Conservation (phyloP, 352 stramenopile species). For the Globisporangium okanoganense region DNA sequence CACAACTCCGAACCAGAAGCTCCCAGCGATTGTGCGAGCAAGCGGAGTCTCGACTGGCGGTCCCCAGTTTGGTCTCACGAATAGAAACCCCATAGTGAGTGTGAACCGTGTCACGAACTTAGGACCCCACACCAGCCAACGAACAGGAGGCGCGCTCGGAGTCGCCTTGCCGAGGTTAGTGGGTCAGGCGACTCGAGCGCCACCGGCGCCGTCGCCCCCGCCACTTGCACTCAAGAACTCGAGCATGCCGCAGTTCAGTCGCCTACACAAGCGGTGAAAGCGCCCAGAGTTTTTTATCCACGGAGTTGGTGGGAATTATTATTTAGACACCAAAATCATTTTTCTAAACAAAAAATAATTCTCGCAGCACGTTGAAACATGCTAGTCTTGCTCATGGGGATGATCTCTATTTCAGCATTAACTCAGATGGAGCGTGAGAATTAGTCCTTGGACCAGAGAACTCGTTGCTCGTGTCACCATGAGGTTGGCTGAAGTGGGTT, state of each 20-base stretch:
- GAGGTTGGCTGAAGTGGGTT: too few species aligned
- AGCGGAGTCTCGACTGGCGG: not conserved
- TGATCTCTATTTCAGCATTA: too few species aligned
- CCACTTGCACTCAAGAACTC: slow-evolving; percentile 29
- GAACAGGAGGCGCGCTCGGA: slow-evolving; percentile 4
- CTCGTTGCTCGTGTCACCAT: too few species aligned
- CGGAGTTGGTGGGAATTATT: too few species aligned
- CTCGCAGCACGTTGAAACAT: too few species aligned
- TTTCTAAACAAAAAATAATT: too few species aligned
- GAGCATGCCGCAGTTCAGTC: slow-evolving; percentile 55
- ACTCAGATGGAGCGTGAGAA: too few species aligned
- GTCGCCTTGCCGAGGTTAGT: slow-evolving; percentile 32
- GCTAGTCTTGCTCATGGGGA: too few species aligned
- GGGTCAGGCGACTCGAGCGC: slow-evolving; percentile 13
- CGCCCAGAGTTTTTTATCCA: not conserved
- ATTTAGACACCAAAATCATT: too few species aligned
- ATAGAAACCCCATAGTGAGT: slow-evolving; percentile 1
- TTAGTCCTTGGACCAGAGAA: too few species aligned
- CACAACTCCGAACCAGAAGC: slow-evolving; percentile 6
- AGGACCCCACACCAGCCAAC: slow-evolving; percentile 1
- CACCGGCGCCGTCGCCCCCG: slow-evolving; percentile 35
- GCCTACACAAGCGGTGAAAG: slow-evolving; percentile 53
- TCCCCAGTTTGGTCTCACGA: slow-evolving; percentile 12
- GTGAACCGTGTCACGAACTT: not conserved
- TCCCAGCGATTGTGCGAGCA: slow-evolving; percentile 7